Percentiles rank a stretch among this genome's conserved stretches.
Conservation (phyloP, 495 filamentous ascomycete species). For the Neurospora sp. region DNA sequence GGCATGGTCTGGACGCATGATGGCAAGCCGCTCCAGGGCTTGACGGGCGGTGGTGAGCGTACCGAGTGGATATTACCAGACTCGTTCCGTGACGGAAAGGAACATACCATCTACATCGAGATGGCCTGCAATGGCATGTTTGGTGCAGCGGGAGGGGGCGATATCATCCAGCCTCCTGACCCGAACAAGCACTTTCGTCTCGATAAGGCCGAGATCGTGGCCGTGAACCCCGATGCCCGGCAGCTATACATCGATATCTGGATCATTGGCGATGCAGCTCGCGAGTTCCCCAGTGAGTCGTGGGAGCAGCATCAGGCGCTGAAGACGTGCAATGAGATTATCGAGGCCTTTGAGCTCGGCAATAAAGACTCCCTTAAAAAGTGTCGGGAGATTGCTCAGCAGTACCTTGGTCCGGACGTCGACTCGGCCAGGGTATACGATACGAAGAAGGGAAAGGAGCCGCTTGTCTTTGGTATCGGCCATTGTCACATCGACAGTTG, state of each 20-base stretch:
- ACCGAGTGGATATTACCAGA: slow-evolving; percentile 84
- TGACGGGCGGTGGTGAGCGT: slow-evolving; percentile 87
- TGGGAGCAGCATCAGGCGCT: slow-evolving; percentile 84
- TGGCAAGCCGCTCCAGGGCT: slow-evolving; percentile 79
- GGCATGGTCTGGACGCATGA: slow-evolving; percentile 83
- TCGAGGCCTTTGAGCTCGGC: slow-evolving; percentile 77
- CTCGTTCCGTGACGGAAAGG: slow-evolving; percentile 68
- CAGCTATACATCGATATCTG: slow-evolving; percentile 85
- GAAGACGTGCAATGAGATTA: slow-evolving; percentile 74
- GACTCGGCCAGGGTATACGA: slow-evolving; percentile 80
- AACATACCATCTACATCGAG: slow-evolving; percentile 87
- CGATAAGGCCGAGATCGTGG: slow-evolving; percentile 72
- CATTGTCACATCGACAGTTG: slow-evolving; percentile 97
- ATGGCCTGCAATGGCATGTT: slow-evolving; percentile 99
- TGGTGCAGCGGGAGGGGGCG: slow-evolving; percentile 77
- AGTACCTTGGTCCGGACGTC: slow-evolving; percentile 72
- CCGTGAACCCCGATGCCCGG: slow-evolving; percentile 76
- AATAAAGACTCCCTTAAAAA: slow-evolving; percentile 66
- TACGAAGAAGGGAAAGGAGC: slow-evolving; percentile 44
- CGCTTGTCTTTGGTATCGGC: slow-evolving; percentile 79
- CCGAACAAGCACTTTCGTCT: slow-evolving; percentile 73
- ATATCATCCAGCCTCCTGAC: slow-evolving; percentile 79
- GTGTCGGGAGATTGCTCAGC: slow-evolving; percentile 68
- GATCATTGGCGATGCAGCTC: slow-evolving; percentile 83
- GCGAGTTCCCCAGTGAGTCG: slow-evolving; percentile 67